Evolutionary conservation across 805 yeast genomes (phyloP), one percentile per base, ranked within the genome.

Genomic region (Saccharomycopsis javanensis): DNA sequence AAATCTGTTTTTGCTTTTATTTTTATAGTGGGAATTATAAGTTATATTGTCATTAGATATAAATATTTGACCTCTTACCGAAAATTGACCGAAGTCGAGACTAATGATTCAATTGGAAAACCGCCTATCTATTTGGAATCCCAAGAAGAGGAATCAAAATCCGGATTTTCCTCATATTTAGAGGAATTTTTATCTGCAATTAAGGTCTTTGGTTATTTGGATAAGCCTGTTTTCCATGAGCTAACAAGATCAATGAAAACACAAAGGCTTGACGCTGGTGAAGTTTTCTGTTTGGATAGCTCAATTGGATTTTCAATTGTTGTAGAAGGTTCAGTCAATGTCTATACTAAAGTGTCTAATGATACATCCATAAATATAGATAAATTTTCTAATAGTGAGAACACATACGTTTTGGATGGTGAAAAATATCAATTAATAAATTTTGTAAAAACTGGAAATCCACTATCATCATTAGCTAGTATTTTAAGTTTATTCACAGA

Each of bases 131-230:
- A 28, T 37, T 55, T 60, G 18, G 59, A 57, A 15, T 37, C 59
- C 4, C 55, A 55, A 7, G 60, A 68, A 23, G 71, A 67, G 48
- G 72, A 71, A 48, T 65, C 69, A 28, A 74, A 79, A 51, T 68
- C 78, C 6, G 72, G 78, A 5, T 70, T 79, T 50, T 71, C 85
- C 1, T 83, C 87, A 51, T 91, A 89, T 66, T 72, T 92, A 55
- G 97, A 92, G 68, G 96, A 91, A 67, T 92, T 92, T 64, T 71
- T 92, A 51, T 80, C 88, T 54, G 98, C 97, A 2, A 88, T 94
- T 62, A 90, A 89, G 69, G 86, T 94, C 5, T 94, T 92, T 72
- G 98, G 98, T 1, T 92, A 92, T 68, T 75, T 92, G 53, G 98
- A 92, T 63, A 79, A 85, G 60, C 86, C 88, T 1, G 97, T 92